Percentiles rank a stretch among this genome's conserved stretches.
These are phyloP conservation scores for Xylariaceae sp. DNA, from an alignment of 2,329 filamentous ascomycete genomes.

Conservation along the genomic window DNA sequence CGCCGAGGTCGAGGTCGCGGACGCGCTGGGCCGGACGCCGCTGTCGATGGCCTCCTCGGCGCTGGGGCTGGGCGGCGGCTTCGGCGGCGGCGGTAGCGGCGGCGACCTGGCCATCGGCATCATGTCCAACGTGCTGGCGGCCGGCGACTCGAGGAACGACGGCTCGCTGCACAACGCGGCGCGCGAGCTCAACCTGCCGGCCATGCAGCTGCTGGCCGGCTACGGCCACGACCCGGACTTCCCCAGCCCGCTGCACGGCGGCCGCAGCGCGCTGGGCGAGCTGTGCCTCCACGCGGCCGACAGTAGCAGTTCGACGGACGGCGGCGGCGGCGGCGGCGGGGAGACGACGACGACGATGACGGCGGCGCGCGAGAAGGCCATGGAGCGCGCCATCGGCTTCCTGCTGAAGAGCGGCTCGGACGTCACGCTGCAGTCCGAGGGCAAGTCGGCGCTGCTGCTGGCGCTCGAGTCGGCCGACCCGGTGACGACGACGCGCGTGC, in stretches of 20 bases:
- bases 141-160: slow-evolving; percentile 52
- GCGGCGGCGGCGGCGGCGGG: too few species aligned
- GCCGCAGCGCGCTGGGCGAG: slow-evolving; percentile 56
- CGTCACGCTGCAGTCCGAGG: slow-evolving; percentile 44
- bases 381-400: slow-evolving; percentile 50
- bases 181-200: slow-evolving; percentile 48
- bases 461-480: slow-evolving; percentile 52
- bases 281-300: slow-evolving; percentile 51
- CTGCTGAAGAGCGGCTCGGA: slow-evolving; percentile 52
- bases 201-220: slow-evolving; percentile 49
- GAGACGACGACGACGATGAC: slow-evolving; percentile 31
- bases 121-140: slow-evolving; percentile 46
- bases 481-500: slow-evolving; percentile 45
- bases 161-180: slow-evolving; percentile 61
- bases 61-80: too few species aligned
- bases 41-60: slow-evolving; percentile 51
- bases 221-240: slow-evolving; percentile 58
- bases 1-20: slow-evolving; percentile 51
- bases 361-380: slow-evolving; percentile 40
- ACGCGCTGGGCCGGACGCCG: slow-evolving; percentile 50
- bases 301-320: too few species aligned
- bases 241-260: slow-evolving; percentile 53
- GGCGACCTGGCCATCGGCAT: slow-evolving; percentile 46
- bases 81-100: too few species aligned
- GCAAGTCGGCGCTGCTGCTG: slow-evolving; percentile 52